Evolutionary conservation across 176 grass and related monocot species (phyloP), one percentile per base, ranked within the genome.

Genomic region (Typha latifolia): DNA sequence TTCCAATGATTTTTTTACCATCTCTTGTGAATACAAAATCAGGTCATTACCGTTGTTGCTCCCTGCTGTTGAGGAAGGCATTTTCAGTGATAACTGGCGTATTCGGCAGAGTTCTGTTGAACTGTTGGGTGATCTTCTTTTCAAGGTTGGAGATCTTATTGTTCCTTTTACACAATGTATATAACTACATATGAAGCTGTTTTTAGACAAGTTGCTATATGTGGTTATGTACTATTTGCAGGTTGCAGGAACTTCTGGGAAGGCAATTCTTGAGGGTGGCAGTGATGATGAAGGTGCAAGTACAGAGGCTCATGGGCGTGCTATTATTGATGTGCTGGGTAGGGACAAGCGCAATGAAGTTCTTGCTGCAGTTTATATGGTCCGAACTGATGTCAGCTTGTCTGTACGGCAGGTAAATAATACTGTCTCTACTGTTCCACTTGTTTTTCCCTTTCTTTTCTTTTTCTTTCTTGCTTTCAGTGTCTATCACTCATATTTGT

Each of bases 291-390:
- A 97, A 92, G 88, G 93, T 79, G 89, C 93, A 49, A 97, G 93
- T 81, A 97, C 93, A 59, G 93, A 97, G 69, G 93, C 93, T 75
- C 93, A 97, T 66, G 93, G 88, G 12, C 88, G 88, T 75, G 93
- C 93, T 75, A 97, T 97, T 78, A 91, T 97, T 73, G 93, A 97
- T 51, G 86, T 91, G 49, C 80, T 97, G 43, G 93, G 93, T 62
- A 82, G 86, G 63, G 86, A 84, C 48, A 97, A 97, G 63, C 82
- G 88, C 12, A 89, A 97, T 68, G 88, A 97, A 83, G 83, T 97
- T 80, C 88, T 97, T 86, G 88, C 93, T 84, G 93, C 93, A 69
- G 61, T 97, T 84, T 97, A 97, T 83, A 97, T 97, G 93, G 93
- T 92, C 66, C 88, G 93, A 51, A 88, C 82, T 80, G 93, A 97